phyloP scores from a whole-genome alignment of 345 rosid genomes.

The Citrus reticulata region DNA sequence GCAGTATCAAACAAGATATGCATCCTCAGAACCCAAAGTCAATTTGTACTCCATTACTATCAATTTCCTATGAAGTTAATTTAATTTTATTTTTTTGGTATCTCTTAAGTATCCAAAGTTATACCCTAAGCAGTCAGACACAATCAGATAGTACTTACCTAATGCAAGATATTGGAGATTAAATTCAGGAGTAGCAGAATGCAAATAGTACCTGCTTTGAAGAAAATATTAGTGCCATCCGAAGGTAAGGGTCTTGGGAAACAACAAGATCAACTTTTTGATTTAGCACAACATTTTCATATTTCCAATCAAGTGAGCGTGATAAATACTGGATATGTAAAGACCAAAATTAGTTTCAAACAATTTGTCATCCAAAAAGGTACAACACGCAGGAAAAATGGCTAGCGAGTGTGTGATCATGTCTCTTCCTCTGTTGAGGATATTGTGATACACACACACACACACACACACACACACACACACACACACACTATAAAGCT shows the following conservation, averaged over 20 bases:
- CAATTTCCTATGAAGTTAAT: background rate
- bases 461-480: no score
- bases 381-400: background rate
- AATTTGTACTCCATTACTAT: background rate
- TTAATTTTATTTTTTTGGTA: background rate
- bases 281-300: slow-evolving; percentile 45
- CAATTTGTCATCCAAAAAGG: no score
- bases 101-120: background rate
- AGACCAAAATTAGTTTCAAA: slow-evolving; percentile 23
- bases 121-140: background rate
- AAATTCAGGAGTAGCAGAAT: background rate
- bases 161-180: background rate
- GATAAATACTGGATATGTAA: slow-evolving; percentile 79
- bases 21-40: background rate
- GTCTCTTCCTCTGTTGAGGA: no score
- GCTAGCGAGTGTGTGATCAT: no score
- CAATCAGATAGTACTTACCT: background rate
- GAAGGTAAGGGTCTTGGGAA: slow-evolving; percentile 37
- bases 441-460: background rate
- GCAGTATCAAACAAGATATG: background rate
- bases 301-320: slow-evolving; percentile 72
- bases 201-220: slow-evolving; percentile 28
- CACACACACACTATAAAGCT: no score
- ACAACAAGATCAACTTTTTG: slow-evolving; percentile 69
- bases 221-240: slow-evolving; percentile 35